Percentiles rank a stretch among this genome's conserved stretches.
These are phyloP conservation scores for Ceratocystis papillata DNA, from an alignment of 2,329 filamentous ascomycete species.

Conservation along the genomic window DNA sequence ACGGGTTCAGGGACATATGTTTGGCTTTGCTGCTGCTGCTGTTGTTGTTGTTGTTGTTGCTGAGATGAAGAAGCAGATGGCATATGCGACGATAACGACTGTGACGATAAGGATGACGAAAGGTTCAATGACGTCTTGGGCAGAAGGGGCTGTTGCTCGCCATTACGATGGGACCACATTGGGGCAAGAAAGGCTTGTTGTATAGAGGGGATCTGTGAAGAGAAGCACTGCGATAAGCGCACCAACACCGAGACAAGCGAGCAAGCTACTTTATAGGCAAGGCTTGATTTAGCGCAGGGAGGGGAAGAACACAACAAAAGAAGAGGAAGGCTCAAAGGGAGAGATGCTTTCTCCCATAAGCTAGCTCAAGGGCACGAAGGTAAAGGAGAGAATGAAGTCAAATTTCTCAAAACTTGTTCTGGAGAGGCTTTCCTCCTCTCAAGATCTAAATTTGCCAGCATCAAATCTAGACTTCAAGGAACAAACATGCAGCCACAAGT, in stretches of 20 bases:
- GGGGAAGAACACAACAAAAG: background rate
- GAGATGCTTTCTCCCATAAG: background rate
- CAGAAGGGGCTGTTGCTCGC: conserved; percentile 15
- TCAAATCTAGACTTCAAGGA: too few relatives aligned
- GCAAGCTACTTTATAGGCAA: background rate
- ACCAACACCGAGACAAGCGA: background rate
- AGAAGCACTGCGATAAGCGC: background rate
- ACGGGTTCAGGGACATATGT: background rate
- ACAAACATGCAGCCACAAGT: too few relatives aligned
- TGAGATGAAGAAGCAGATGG: background rate
- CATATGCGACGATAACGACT: background rate
- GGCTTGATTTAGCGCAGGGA: background rate
- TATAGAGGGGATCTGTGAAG: background rate
- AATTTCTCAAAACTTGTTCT: background rate
- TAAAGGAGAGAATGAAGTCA: background rate
- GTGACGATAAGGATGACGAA: background rate
- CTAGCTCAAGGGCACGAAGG: background rate
- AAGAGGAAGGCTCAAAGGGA: conserved; percentile 3
- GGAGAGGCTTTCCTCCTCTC: background rate
- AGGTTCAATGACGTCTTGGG: background rate
- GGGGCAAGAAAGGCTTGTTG: too few relatives aligned
- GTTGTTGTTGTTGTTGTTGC: background rate
- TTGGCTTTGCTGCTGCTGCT: background rate
- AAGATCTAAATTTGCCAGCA: background rate
- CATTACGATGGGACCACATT: background rate